Evolutionary conservation across 495 filamentous ascomycete genomes (phyloP).

Genomic region (Penicillium paradoxum): DNA sequence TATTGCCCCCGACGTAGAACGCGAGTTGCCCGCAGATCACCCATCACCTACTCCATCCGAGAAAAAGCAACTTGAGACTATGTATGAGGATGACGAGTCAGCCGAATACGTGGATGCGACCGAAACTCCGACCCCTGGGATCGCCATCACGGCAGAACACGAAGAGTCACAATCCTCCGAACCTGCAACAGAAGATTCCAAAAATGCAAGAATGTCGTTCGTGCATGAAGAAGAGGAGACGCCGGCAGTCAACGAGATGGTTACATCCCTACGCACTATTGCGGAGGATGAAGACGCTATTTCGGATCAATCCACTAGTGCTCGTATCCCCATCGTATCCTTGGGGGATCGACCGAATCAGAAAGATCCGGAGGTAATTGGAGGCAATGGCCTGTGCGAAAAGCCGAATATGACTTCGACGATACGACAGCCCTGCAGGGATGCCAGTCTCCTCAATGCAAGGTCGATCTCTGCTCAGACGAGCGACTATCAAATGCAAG

Average conservation of each 20-base stretch:
- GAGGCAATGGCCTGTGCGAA: conserved; percentile 34
- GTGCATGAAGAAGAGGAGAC: conserved; percentile 24
- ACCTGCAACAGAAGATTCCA: conserved; percentile 8
- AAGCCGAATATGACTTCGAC: conserved; percentile 28
- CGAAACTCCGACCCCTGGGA: conserved; percentile 15
- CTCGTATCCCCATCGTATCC: conserved; percentile 21
- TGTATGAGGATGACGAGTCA: conserved; percentile 41
- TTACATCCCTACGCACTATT: conserved; percentile 20
- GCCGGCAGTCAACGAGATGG: conserved; percentile 17
- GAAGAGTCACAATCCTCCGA: conserved; percentile 5
- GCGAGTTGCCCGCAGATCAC: conserved; percentile 11
- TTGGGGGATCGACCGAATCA: conserved; percentile 17
- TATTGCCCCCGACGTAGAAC: conserved; percentile 11
- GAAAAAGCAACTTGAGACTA: conserved; percentile 35
- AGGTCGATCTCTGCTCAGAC: conserved; percentile 24
- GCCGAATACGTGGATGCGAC: conserved; percentile 26
- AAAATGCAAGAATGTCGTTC: conserved; percentile 21
- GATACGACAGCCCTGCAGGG: conserved; percentile 29
- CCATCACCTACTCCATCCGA: conserved; percentile 30
- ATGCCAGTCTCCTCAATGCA: conserved; percentile 21
- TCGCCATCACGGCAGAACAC: conserved; percentile 20
- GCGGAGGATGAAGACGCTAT: conserved; percentile 14
- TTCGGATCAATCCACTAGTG: conserved; percentile 20
- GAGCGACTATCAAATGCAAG: conserved; percentile 20
- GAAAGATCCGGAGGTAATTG: conserved; percentile 30